These are phyloP conservation scores for Picocystis salinarum DNA, from an alignment of 139 green algal genomes.

Conservation along the genomic window DNA sequence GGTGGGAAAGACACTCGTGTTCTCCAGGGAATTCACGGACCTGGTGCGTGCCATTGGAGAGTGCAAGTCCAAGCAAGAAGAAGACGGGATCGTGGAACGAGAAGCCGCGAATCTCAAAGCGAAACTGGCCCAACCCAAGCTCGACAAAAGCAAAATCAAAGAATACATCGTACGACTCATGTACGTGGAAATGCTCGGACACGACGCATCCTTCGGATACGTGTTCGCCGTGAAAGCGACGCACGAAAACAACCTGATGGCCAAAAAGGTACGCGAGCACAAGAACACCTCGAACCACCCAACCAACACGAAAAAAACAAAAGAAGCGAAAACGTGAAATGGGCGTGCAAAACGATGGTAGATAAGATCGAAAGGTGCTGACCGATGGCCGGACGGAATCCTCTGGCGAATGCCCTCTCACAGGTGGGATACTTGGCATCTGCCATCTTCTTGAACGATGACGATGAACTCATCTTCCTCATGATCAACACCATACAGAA, in stretches of 20 bases:
- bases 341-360: too few relatives aligned
- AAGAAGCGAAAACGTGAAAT: too few relatives aligned
- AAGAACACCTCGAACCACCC: too few relatives aligned
- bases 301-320: too few relatives aligned
- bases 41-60: constrained; percentile 47
- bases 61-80: constrained; percentile 51
- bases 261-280: too few relatives aligned
- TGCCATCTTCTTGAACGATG: constrained; percentile 73
- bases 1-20: constrained; percentile 5
- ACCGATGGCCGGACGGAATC: neutral
- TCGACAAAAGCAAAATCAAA: constrained; percentile 42
- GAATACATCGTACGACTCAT: constrained; percentile 81
- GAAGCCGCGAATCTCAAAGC: constrained; percentile 70
- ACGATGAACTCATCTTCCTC: constrained; percentile 78
- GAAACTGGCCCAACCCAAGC: constrained; percentile 21
- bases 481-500: constrained; percentile 86
- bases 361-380: neutral
- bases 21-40: constrained; percentile 29
- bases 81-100: constrained; percentile 56
- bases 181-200: constrained; percentile 96
- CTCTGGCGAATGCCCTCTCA: neutral
- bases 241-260: constrained; percentile 15
- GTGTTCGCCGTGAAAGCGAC: constrained; percentile 59
- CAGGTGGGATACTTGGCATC: constrained; percentile 81
- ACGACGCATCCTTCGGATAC: constrained; percentile 80